phyloP scores from a whole-genome alignment of 2,329 filamentous ascomycete species.

The Bretziella fagacearum region DNA sequence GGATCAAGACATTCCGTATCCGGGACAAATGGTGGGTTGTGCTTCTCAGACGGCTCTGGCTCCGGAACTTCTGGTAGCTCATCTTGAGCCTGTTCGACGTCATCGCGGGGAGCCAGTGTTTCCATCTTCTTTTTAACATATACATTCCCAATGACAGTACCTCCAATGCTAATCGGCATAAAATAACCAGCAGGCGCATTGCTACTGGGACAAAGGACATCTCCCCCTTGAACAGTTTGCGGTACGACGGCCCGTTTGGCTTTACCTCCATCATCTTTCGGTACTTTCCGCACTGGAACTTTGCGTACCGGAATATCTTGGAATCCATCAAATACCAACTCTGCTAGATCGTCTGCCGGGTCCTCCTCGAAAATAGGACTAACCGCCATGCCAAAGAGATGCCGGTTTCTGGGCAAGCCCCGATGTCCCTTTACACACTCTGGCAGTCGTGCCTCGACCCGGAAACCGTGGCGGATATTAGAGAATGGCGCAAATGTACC shows the following conservation, averaged over 20 bases:
- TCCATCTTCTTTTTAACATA: no score
- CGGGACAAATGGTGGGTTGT: no score
- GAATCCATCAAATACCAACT: not conserved
- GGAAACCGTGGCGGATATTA: slow-evolving; percentile 26
- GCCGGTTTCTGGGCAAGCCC: slow-evolving; percentile 28
- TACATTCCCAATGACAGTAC: no score
- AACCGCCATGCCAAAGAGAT: slow-evolving; percentile 50
- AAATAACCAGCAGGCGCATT: no score
- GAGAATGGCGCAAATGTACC: not conserved
- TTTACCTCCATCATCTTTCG: no score
- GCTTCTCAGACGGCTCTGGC: not conserved
- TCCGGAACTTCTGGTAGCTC: not conserved
- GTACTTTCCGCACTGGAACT: not conserved
- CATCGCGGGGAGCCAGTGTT: no score
- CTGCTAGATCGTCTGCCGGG: slow-evolving; percentile 13
- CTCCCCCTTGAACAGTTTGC: no score
- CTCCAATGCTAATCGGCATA: no score
- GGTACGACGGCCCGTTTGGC: no score
- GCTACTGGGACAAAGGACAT: no score
- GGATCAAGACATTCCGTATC: no score
- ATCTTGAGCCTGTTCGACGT: no score
- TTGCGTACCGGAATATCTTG: not conserved
- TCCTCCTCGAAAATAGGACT: slow-evolving; percentile 40
- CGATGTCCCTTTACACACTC: slow-evolving; percentile 29
- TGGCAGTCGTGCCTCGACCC: slow-evolving; percentile 37